Evolutionary conservation across 2,329 filamentous ascomycete genomes (phyloP), one percentile per base, ranked within the genome.

Genomic region (Talaromyces sp.): DNA sequence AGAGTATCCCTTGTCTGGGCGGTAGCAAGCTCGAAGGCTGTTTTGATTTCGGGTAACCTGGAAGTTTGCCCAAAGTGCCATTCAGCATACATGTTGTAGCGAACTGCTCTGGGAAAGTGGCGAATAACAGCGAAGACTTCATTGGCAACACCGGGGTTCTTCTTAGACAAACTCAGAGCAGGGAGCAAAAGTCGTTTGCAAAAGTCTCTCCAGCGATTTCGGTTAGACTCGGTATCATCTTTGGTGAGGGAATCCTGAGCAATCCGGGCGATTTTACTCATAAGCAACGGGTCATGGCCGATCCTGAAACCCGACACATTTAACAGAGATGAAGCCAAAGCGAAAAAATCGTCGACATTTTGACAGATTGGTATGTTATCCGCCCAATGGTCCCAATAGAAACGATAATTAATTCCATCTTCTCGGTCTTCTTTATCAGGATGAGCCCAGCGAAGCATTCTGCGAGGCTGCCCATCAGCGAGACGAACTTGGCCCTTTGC

Each of bases 351-450:
- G 66, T 97, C 92, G 5, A 96, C 86, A 1, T 83, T 90, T 73
- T 96, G 93, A 72, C 95, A 99, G 21, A 96, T 80, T 0, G 95
- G 96, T 52, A 99, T 83, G 66, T 95, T 96, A 75, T 98, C 93
- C 2, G 88, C 84, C 95, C 95, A 99, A 69, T 98, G 95, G 64
- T 96, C 92, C 88, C 95, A 97, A 75, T 99, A 99, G 73, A 96
- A 98, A 37, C 90, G 86, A 74, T 97, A 98, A 59, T 90, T 83
- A 12, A 81, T 85, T 21, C 88, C 88, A 68, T 92, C 91, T 61
- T 87, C 88, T 28, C 86, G 86, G 70, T 95, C 91, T 66, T 83
- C 83, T 67, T 86, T 88, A 69, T 96, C 93, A 5, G 92, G 86
- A 69, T 89, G 88, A 4, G 92, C 90, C 93, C 93, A 97, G 65